Evolutionary conservation across 257 asterid species (phyloP).

Genomic region (Solanum bulbocastanum): DNA sequence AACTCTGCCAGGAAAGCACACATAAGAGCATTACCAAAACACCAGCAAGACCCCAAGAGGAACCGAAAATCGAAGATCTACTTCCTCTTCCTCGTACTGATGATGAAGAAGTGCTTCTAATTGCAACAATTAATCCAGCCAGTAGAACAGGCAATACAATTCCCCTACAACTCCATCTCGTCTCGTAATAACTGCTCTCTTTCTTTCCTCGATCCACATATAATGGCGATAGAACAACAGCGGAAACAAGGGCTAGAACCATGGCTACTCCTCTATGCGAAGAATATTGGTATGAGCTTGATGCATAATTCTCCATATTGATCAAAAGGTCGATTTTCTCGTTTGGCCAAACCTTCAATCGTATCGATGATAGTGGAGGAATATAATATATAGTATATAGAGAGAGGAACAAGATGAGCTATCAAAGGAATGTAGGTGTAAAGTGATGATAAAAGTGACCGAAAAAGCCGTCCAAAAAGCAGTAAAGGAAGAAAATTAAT

Average conservation of each 20-base stretch:
- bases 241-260: constrained; percentile 47
- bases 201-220: constrained; percentile 29
- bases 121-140: constrained; percentile 56
- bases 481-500: background rate
- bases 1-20: constrained; percentile 50
- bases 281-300: constrained; percentile 17
- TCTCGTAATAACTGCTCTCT: constrained; percentile 14
- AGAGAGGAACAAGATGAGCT: constrained; percentile 2
- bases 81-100: background rate
- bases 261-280: constrained; percentile 63
- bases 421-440: constrained; percentile 41
- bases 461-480: constrained; percentile 67
- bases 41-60: constrained; percentile 66
- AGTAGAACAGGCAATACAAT: constrained; percentile 53
- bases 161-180: constrained; percentile 57
- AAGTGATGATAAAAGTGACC: constrained; percentile 27
- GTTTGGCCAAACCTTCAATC: background rate
- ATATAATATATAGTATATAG: too few relatives aligned
- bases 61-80: background rate
- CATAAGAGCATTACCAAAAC: constrained; percentile 43
- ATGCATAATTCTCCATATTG: constrained; percentile 29
- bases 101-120: constrained; percentile 38
- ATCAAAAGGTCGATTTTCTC: constrained; percentile 6
- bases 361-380: background rate
- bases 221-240: constrained; percentile 61